phyloP scores from a whole-genome alignment of 176 grass and related monocot genomes.

The Aegilops tauschii region DNA sequence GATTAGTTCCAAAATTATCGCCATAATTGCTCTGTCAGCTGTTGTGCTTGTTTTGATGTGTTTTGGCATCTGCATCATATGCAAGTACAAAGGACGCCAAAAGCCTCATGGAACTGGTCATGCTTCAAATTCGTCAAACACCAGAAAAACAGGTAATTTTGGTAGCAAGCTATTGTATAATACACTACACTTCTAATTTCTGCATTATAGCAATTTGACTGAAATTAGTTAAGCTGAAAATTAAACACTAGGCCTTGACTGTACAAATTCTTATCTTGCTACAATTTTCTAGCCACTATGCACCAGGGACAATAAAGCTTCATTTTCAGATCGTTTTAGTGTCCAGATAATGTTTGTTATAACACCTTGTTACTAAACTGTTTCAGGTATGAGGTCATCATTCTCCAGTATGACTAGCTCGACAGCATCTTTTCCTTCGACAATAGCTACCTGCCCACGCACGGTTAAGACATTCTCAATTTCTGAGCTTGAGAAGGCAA shows the following conservation, averaged over 20 bases:
- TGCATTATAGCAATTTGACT: background rate
- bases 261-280: background rate
- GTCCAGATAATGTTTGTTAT: background rate
- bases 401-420: slow-evolving; percentile 66
- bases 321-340: background rate
- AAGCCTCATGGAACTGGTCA: slow-evolving; percentile 30
- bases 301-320: background rate
- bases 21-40: slow-evolving; percentile 63
- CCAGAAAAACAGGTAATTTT: slow-evolving; percentile 64
- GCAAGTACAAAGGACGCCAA: slow-evolving; percentile 53
- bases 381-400: slow-evolving; percentile 54
- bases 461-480: slow-evolving; percentile 75
- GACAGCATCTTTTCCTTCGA: slow-evolving; percentile 62
- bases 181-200: background rate
- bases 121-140: slow-evolving; percentile 36
- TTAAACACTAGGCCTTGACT: background rate
- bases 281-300: background rate
- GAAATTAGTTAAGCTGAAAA: background rate
- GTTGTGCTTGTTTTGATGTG: slow-evolving; percentile 55
- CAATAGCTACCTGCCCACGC: slow-evolving; percentile 48
- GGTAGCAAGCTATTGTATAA: background rate
- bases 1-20: slow-evolving; percentile 56
- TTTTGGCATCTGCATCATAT: slow-evolving; percentile 52
- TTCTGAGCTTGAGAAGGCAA: slow-evolving; percentile 83
- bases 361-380: background rate